Conservation (phyloP, 2,329 filamentous ascomycete genomes). For the Nothopassalora personata region DNA sequence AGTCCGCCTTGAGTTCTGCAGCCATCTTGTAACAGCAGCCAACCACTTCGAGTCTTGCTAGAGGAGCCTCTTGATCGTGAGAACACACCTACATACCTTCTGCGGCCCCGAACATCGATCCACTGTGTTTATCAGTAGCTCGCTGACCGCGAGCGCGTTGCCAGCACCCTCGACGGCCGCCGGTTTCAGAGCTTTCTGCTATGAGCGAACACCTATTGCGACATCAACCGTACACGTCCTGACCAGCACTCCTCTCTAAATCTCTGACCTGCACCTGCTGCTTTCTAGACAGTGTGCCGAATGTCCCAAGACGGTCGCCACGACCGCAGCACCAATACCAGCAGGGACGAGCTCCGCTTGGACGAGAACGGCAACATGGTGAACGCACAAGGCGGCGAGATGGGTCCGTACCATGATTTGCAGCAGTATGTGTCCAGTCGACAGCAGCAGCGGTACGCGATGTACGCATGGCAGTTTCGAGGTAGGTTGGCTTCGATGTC, state of each 20-base stretch:
- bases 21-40: background rate
- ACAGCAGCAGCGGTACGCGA: slow-evolving; percentile 1
- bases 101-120: background rate
- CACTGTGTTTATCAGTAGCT: background rate
- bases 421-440: background rate
- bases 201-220: background rate
- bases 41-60: background rate
- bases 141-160: background rate
- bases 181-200: background rate
- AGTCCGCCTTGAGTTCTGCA: background rate
- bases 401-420: slow-evolving; percentile 7
- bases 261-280: background rate
- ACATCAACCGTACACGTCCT: background rate
- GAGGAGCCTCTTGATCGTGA: background rate
- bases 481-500: slow-evolving; percentile 5
- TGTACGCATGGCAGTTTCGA: background rate
- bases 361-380: slow-evolving; percentile 16
- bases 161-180: background rate
- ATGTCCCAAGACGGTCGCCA: slow-evolving; percentile 1
- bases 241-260: background rate
- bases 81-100: background rate
- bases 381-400: slow-evolving; percentile 5
- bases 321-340: background rate
- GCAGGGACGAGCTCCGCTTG: background rate
- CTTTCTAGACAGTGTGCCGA: background rate